These are phyloP conservation scores for Apiospora phragmitis DNA, from an alignment of 2,329 filamentous ascomycete species.

Conservation along the genomic window DNA sequence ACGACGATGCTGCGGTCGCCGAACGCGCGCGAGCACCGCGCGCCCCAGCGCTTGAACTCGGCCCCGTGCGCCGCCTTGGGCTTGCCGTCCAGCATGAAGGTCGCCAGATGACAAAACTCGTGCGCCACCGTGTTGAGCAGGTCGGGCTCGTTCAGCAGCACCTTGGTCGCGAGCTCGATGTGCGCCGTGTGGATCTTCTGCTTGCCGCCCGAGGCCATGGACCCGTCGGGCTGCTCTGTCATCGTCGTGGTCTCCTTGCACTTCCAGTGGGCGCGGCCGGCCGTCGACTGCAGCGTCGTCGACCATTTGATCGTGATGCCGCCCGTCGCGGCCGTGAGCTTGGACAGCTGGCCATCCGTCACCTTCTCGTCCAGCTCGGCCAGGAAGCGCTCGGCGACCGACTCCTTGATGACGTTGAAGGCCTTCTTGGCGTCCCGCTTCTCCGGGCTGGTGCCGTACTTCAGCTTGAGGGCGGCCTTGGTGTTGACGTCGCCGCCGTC, in stretches of 20 bases:
- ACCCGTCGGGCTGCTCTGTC: conserved; percentile 32
- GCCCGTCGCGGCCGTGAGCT: conserved; percentile 63
- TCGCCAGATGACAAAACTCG: conserved; percentile 92
- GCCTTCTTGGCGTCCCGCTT: conserved; percentile 51
- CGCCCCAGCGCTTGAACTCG: conserved; percentile 78
- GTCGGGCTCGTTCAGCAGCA: conserved; percentile 75
- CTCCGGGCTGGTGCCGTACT: conserved; percentile 33
- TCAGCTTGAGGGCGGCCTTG: conserved; percentile 30
- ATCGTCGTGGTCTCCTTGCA: conserved; percentile 49
- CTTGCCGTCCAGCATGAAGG: conserved; percentile 81
- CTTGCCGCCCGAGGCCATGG: conserved; percentile 22
- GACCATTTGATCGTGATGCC: conserved; percentile 74
- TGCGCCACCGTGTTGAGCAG: conserved; percentile 92
- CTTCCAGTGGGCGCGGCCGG: conserved; percentile 74
- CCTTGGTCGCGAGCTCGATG: conserved; percentile 87
- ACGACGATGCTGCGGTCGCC: conserved; percentile 67
- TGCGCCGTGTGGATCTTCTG: conserved; percentile 64
- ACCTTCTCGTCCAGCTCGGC: conserved; percentile 67
- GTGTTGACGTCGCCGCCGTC: conserved; percentile 26
- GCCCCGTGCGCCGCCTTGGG: conserved; percentile 78
- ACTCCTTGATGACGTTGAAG: conserved; percentile 64
- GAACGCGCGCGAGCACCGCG: conserved; percentile 57
- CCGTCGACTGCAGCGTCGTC: conserved; percentile 77
- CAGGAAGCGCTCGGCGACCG: conserved; percentile 65
- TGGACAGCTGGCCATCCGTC: conserved; percentile 58